phyloP scores from a whole-genome alignment of 176 grass and related monocot genomes.

The Puccinellia tenuiflora region DNA sequence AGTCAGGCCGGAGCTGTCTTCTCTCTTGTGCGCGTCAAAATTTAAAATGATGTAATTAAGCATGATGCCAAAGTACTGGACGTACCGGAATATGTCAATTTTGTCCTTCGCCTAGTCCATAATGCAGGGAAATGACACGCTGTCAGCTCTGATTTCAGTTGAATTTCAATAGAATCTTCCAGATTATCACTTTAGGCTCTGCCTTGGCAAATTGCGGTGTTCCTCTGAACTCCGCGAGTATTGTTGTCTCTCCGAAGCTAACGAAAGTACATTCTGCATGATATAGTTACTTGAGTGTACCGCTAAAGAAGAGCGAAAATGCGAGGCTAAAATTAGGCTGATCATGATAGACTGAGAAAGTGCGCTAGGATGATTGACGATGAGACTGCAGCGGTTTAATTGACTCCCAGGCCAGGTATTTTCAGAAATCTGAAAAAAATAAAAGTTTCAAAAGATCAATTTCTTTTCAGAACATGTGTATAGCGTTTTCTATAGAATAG shows the following conservation, averaged over 20 bases:
- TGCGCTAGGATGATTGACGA: neutral
- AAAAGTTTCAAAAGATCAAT: neutral
- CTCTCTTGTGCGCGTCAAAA: neutral
- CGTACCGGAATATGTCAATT: neutral
- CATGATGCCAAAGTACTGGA: neutral
- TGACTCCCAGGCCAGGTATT: no score
- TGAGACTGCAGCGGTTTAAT: no score
- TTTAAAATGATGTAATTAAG: neutral
- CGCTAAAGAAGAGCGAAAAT: neutral
- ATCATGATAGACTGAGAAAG: constrained; percentile 19
- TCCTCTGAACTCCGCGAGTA: neutral
- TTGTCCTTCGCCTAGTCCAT: neutral
- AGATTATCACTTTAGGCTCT: neutral
- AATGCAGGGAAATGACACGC: neutral
- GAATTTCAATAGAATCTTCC: neutral
- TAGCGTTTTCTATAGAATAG: neutral
- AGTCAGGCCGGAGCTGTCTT: neutral
- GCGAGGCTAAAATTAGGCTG: neutral
- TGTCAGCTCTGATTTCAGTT: neutral
- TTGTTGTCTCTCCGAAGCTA: neutral
- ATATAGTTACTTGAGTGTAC: neutral
- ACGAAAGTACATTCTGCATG: neutral
- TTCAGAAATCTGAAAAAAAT: no score
- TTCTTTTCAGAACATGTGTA: neutral
- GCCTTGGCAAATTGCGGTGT: neutral